phyloP scores from a whole-genome alignment of 495 filamentous ascomycete genomes.

The Podospora pseudopauciseta region DNA sequence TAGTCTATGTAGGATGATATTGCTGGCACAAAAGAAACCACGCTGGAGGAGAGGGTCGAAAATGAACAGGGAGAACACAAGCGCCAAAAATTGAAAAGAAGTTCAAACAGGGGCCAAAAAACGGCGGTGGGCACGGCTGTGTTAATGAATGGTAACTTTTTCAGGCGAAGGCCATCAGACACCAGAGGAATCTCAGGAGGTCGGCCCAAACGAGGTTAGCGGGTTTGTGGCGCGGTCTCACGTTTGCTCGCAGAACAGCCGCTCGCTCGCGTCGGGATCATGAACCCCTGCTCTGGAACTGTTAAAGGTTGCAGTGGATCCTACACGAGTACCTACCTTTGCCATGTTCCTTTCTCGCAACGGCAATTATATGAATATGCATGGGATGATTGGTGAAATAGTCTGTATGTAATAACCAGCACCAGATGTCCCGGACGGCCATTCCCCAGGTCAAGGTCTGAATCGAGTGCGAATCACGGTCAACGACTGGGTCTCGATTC shows the following conservation, averaged over 20 bases:
- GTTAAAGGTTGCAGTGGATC: not conserved
- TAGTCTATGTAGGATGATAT: not conserved
- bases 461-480: constrained; percentile 14
- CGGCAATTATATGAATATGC: too few species aligned
- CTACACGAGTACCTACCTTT: not conserved
- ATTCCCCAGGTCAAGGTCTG: constrained; percentile 9
- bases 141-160: constrained; percentile 16
- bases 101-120: constrained; percentile 6
- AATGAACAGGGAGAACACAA: not conserved
- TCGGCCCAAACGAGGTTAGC: constrained; percentile 29
- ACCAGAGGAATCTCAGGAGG: constrained; percentile 30
- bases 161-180: not conserved
- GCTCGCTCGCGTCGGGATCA: constrained; percentile 5
- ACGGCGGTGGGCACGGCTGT: constrained; percentile 8
- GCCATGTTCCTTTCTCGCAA: too few species aligned
- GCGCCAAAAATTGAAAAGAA: not conserved
- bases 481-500: constrained; percentile 15
- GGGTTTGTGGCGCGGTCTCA: constrained; percentile 28
- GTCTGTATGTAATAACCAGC: not conserved
- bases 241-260: not conserved
- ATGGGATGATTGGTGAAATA: not conserved
- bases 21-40: not conserved
- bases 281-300: constrained; percentile 6
- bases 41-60: not conserved
- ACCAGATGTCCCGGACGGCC: not conserved